Evolutionary conservation across 1,284 basidiomycete species (phyloP), one percentile per base, ranked within the genome.

Genomic region (Naganishia liquefaciens): DNA sequence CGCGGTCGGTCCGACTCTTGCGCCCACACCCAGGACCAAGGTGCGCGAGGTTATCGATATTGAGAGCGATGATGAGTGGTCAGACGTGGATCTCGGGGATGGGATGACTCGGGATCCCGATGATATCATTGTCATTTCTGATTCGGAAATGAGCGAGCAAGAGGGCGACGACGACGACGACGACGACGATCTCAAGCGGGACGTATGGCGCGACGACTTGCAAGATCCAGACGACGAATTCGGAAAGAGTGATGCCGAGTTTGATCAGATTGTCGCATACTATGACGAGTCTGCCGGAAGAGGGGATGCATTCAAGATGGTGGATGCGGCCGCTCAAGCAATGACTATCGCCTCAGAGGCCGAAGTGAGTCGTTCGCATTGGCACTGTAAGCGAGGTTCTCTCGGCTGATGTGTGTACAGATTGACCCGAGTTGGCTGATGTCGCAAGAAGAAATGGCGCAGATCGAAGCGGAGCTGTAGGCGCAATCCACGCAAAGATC

Each of bases 361-460:
- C 19, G 37, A 54, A 21, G 53, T 54, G 25, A 28, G 53, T 54
- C 37, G 2, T 25, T 27, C 9, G 15, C 15, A 23, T 17, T 40
- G n/a, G 17, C n/a, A n/a, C n/a, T 25, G 9, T 6, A 15, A 25
- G 28, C 19, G n/a, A 39, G 25, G 19, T 3, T 54, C 2, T n/a
- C 25, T 23, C 53, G 40, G n/a, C 40, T 42, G 1, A 1, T 19
- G 9, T 25, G 11, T 17, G 1, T 39, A 10, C 11, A 54, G 53
- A 54, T 54, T 39, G 53, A 42, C 25, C 39, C 39, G 17, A 42
- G 17, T 5, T 54, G 53, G 53, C 33, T 54, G 13, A 15, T 54
- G 37, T 54, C 53, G 37, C 53, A 40, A 27, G 53, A 54, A 40
- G 53, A 54, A 23, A 54, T 54, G 53, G 33, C 21, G 37, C n/a